Evolutionary conservation across 1,284 basidiomycete species (phyloP), one percentile per base, ranked within the genome.

Genomic region (Rhodotorula sp.): DNA sequence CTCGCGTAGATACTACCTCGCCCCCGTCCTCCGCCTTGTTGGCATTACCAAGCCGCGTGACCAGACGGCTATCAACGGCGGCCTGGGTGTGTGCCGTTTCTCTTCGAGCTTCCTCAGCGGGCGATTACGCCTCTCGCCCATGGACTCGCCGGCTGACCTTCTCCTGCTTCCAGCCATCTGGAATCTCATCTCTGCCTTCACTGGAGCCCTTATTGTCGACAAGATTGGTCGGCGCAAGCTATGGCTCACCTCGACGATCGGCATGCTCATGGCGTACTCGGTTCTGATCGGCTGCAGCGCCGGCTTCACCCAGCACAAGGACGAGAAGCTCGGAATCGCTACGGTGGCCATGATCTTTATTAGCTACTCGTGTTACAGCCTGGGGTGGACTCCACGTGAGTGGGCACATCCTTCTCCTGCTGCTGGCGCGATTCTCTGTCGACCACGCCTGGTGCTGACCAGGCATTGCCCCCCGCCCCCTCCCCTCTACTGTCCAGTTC

Each of bases 221-320:
- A 64, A 74, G 7, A 48, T 73, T 25, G 78, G 79, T 25, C 71
- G 77, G n/a, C 66, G 79, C 21, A 51, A 64, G 50, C 72, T 79
- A 32, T 76, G 69, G 66, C 74, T 79, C 41, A 72, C 61, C 21
- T 74, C 73, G 25, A 69, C 70, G 1, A 56, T 58, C 19, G 73
- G 82, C 37, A 84, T 85, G 7, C 85, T 85, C 79, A 82, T 85
- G 73, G 84, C 85, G 48, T 86, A 85, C 73, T 83, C 84, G 10
- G 78, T 83, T 39, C 83, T 84, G 75, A 86, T 85, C 76, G 82
- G 84, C 44, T 80, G 82, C 60, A 85, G 83, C 81, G 83, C 84
- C 12, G 83, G 83, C 7, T 78, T 85, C 44, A 82, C 85, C n/a
- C 84, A 82, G 70, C 75, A 81, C 22, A 55, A 55, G 22, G 55